Base-by-base conservation (phyloP, 495 filamentous ascomycete species). In the Daldinia childiae region DNA sequence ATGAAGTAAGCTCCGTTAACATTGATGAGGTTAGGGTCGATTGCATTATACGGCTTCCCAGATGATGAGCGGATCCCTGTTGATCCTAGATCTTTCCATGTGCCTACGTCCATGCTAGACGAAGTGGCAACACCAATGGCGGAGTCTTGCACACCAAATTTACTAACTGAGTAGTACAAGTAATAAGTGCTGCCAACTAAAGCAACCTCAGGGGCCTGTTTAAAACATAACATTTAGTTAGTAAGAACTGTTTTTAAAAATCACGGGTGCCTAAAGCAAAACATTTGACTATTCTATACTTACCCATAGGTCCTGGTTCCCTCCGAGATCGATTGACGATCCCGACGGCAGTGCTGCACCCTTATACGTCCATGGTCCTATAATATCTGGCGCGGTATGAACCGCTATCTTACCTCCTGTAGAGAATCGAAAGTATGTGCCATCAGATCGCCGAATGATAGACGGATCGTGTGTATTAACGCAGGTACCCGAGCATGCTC, bases 381-480 rank as follows among this genome's bases (percentile, higher is more conserved):
- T 80, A 27, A 93, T 73, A 7, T 83, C 80, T 6, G 84, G 76
- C 0, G 91, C 84, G 0, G 86, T 88, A 62, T 87, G 83, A 30
- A 90, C 86, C 41, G 82, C 79, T 64, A 94, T 86, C 54, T 82
- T 84, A 21, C 83, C 86, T 29, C 87, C 86, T 0, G 91, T 93
- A 1, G 86, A 86, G 80, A 92, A 93, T 45, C 89, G 88, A 80
- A 90, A 94, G 80, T 92, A 94, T 2, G 80, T 89, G 17, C 90
- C 89, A 76, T 93, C 90, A 3, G 74, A 73, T 61, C 90, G 87
- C 38, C 85, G 85, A 66, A 90, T 87, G 62, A 93, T 81, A 36
- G 87, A 78, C 17, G 89, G 90, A 70, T 93, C 91, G 58, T 92
- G 89, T 30, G 85, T 78, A 60, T 87, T 87, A 65, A 79, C 84